phyloP scores from a whole-genome alignment of 163 green algal genomes.

The Scenedesmus sp. region DNA sequence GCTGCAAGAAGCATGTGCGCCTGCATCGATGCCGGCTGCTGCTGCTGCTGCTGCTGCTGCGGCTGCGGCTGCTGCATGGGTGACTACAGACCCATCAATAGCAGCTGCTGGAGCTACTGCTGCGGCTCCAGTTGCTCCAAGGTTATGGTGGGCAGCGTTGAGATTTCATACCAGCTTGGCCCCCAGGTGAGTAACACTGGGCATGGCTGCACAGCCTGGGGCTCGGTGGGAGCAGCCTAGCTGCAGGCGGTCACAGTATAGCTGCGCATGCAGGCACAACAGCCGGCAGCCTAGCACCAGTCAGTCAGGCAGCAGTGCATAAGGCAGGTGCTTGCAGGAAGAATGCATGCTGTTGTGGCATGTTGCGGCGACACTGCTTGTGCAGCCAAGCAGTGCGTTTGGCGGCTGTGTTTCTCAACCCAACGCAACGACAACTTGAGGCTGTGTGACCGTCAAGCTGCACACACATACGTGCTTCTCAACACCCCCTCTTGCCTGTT shows the following conservation, averaged over 20 bases:
- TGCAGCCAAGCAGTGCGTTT: neutral
- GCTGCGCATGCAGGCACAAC: neutral
- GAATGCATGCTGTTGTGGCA: neutral
- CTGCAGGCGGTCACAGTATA: slow-evolving; percentile 1
- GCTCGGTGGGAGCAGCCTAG: neutral
- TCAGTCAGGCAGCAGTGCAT: neutral
- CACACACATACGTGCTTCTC: neutral
- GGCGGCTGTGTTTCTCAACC: neutral
- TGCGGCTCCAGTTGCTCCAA: neutral
- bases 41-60: neutral
- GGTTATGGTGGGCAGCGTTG: neutral
- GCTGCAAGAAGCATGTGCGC: neutral
- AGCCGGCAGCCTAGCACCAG: too few relatives aligned
- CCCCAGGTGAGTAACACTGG: neutral
- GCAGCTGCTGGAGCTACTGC: neutral
- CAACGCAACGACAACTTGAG: neutral
- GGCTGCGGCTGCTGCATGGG: neutral
- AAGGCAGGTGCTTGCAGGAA: neutral
- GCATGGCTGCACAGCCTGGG: neutral
- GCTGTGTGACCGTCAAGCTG: neutral
- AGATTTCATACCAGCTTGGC: neutral
- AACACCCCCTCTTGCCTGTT: neutral
- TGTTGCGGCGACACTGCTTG: neutral
- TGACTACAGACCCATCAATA: neutral
- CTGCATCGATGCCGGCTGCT: neutral